Conservation (phyloP, 352 stramenopile species). For the Thraustotheca clavata region DNA sequence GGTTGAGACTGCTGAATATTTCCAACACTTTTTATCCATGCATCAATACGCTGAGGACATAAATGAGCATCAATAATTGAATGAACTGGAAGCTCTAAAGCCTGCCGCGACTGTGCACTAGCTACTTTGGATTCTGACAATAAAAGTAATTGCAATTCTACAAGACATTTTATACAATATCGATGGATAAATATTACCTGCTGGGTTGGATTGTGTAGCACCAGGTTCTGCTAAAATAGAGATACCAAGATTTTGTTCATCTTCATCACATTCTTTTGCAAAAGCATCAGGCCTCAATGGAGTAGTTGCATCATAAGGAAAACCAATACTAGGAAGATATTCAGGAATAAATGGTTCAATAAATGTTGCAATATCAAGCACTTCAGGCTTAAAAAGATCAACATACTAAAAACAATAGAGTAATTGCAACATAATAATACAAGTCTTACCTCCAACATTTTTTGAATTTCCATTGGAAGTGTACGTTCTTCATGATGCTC, state of each 20-base stretch:
- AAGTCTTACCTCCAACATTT: conserved; percentile 41
- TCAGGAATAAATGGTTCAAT: conserved; percentile 91
- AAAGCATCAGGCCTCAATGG: conserved; percentile 72
- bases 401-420: conserved; percentile 38
- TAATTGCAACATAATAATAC: not conserved
- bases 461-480: conserved; percentile 44
- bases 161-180: not conserved
- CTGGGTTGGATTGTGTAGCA: conserved; percentile 75
- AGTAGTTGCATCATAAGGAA: conserved; percentile 65
- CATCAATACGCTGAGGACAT: conserved; percentile 79
- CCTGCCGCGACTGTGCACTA: conserved; percentile 22
- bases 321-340: conserved; percentile 74
- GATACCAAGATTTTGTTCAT: conserved; percentile 37
- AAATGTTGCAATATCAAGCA: conserved; percentile 82
- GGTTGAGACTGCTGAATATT: conserved; percentile 84
- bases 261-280: conserved; percentile 43
- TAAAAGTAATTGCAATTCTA: conserved; percentile 86
- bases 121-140: conserved; percentile 52
- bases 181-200: conserved; percentile 21
- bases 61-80: conserved; percentile 86
- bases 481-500: conserved; percentile 11
- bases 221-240: conserved; percentile 82
- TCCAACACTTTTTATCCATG: conserved; percentile 88
- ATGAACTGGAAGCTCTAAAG: conserved; percentile 49
- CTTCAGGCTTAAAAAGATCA: conserved; percentile 79